phyloP scores from a whole-genome alignment of 1,139 yeast species.

The Starmera stellimalicola region DNA sequence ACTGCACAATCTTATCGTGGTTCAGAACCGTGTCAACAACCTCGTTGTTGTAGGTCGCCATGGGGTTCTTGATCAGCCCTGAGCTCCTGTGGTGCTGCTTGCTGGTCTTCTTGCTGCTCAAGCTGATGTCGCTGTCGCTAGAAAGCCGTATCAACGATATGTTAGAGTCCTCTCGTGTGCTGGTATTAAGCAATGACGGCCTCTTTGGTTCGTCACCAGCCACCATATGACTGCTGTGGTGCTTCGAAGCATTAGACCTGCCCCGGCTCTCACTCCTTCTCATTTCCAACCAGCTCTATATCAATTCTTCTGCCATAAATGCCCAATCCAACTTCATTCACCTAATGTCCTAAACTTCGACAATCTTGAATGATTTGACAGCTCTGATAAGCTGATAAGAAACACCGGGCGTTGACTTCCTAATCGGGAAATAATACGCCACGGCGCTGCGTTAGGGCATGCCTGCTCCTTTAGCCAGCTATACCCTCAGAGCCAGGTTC shows the following conservation, averaged over 20 bases:
- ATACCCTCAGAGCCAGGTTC: too few species aligned
- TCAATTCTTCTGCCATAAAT: too few species aligned
- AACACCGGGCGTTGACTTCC: conserved; percentile 2
- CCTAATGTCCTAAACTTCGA: too few species aligned
- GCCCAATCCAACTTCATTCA: too few species aligned
- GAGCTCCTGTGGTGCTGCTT: neutral
- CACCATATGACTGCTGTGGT: too few species aligned
- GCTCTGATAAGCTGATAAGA: conserved; percentile 2
- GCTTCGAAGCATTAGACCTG: too few species aligned
- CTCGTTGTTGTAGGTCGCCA: conserved; percentile 6
- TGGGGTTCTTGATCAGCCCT: conserved; percentile 1
- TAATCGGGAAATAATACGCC: conserved; percentile 1
- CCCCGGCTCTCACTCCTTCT: too few species aligned
- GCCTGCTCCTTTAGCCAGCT: too few species aligned
- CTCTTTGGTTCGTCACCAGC: too few species aligned
- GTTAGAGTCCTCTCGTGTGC: conserved; percentile 4
- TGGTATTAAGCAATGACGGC: neutral
- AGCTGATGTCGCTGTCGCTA: neutral
- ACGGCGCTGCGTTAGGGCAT: too few species aligned
- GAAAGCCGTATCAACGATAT: conserved; percentile 4
- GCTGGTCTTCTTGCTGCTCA: neutral
- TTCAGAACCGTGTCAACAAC: conserved; percentile 17
- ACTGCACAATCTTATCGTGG: conserved; percentile 4
- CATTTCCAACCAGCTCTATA: too few species aligned
- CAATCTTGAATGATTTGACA: too few species aligned